Conservation (phyloP, 106 monocot species). For the Chionographis japonica region DNA sequence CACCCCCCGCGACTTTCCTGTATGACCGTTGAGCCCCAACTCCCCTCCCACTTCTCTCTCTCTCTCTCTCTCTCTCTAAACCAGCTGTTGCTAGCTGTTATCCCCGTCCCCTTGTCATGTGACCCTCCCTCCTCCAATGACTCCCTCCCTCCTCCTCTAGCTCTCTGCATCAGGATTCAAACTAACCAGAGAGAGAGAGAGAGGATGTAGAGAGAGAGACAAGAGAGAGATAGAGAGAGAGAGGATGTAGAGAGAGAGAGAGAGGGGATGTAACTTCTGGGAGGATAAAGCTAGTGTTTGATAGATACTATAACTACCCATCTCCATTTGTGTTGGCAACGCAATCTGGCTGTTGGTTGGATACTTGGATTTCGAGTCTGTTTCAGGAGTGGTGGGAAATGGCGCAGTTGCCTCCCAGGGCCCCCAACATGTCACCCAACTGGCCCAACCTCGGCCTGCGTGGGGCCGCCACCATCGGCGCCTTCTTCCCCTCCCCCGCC, state of each 20-base stretch:
- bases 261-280: background rate
- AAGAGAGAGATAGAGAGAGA: background rate
- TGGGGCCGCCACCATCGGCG: constrained; percentile 6
- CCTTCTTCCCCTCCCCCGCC: background rate
- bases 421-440: constrained; percentile 27
- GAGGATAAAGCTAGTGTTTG: too few relatives aligned
- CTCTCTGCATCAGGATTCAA: background rate
- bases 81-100: constrained; percentile 21
- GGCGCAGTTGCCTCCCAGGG: constrained; percentile 73
- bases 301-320: too few relatives aligned
- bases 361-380: too few relatives aligned
- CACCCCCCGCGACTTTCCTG: constrained; percentile 22
- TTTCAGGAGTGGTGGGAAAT: background rate
- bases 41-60: background rate
- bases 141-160: background rate
- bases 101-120: constrained; percentile 17
- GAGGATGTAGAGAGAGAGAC: too few relatives aligned
- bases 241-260: background rate
- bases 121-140: background rate
- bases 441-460: constrained; percentile 25
- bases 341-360: too few relatives aligned
- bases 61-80: constrained; percentile 8
- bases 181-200: background rate
- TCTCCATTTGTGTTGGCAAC: too few relatives aligned
- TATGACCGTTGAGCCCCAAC: constrained; percentile 22